Evolutionary conservation across 352 stramenopile genomes (phyloP), one percentile per base, ranked within the genome.

Genomic region (Pythium dissimile): DNA sequence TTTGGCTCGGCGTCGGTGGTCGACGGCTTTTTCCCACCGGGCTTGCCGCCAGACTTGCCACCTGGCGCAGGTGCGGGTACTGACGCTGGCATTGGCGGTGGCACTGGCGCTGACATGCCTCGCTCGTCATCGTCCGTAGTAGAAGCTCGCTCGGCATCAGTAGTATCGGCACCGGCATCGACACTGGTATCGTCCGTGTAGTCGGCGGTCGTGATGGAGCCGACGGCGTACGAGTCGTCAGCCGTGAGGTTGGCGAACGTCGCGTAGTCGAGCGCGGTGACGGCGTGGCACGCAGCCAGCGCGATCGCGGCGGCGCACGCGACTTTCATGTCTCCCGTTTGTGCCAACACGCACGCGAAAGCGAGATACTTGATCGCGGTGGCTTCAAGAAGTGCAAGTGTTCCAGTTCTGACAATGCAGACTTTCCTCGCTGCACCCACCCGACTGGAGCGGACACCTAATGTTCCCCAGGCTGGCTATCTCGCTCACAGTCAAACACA

Each of bases 1-100:
- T 59, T 60, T 2, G 62, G 66, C 41, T 64, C 50, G 8, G 54
- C 34, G 47, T 73, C 65, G 0, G 28, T 5, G 27, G 12, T 20
- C n/a, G 35, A 9, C 12, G 37, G 18, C n/a, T n/a, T n/a, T n/a
- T n/a, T n/a, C n/a, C n/a, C n/a, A n/a, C n/a, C n/a, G n/a, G n/a
- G n/a, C 21, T 21, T 35, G 7, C 39, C 28, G 8, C 31, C 8
- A n/a, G n/a, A n/a, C 27, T 59, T 21, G 21, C 18, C 23, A 13
- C 15, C 23, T 12, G 23, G 12, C 5, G 12, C 10, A 13, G 31
- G 28, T 26, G 34, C 45, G 21, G 45, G 45, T 39, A 27, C 45
- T 52, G 45, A 27, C 3, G 27, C 28, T 18, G 23, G 26, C 12
- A 34, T n/a, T 5, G 24, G 46, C 18, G 30, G 28, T 5, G 44